Conservation (phyloP, 208 protist species). For the Acanthamoeba triangularis region DNA sequence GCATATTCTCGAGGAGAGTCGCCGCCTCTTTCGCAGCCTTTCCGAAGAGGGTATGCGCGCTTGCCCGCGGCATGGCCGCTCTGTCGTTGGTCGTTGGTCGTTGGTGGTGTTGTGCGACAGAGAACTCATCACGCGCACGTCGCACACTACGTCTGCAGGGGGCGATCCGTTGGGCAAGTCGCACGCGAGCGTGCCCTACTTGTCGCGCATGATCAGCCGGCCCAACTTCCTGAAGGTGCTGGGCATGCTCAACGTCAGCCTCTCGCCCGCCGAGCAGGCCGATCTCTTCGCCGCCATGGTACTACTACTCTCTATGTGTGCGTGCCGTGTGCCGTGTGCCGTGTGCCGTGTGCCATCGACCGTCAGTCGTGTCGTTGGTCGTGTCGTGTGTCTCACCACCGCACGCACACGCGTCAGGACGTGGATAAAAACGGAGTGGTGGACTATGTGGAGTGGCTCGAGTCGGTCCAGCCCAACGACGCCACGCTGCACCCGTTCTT, state of each 20-base stretch:
- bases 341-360: too few relatives aligned
- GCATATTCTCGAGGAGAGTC: conserved; percentile 31
- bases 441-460: conserved; percentile 95
- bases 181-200: conserved; percentile 13
- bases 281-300: conserved; percentile 45
- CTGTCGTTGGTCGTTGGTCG: background rate
- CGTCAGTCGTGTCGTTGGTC: too few relatives aligned
- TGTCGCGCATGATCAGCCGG: conserved; percentile 36
- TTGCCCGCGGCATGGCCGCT: background rate
- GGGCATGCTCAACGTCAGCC: background rate
- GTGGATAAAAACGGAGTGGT: conserved; percentile 91
- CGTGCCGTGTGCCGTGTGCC: too few relatives aligned
- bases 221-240: conserved; percentile 45
- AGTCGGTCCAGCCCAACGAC: conserved; percentile 78
- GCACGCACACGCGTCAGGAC: conserved; percentile 85
- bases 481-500: conserved; percentile 20
- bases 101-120: background rate
- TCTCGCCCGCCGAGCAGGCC: conserved; percentile 2
- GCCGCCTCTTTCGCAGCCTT: conserved; percentile 46
- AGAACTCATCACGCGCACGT: too few relatives aligned
- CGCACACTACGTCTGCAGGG: background rate
- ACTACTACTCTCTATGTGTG: background rate
- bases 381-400: background rate
- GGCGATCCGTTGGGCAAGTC: background rate
- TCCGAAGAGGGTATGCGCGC: background rate